Percentiles rank a stretch among this genome's conserved stretches.
Evolutionary conservation across 108 stramenopile genomes (phyloP).

Genomic region (Fragilariopsis cylindrus): DNA sequence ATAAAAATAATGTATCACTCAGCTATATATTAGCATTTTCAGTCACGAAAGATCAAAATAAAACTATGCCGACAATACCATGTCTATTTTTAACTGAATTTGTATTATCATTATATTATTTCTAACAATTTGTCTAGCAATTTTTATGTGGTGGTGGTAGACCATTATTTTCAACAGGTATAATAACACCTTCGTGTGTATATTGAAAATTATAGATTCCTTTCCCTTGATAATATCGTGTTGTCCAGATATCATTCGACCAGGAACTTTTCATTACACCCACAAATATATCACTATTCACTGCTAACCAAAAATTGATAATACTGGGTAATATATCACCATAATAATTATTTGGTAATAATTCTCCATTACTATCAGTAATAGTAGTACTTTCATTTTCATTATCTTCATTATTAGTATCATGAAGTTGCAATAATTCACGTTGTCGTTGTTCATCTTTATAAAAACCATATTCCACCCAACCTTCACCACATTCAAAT

Average conservation of each 20-base stretch:
- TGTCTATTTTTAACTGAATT: too few relatives aligned
- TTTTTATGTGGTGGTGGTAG: slow-evolving; percentile 44
- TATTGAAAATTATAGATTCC: slow-evolving; percentile 47
- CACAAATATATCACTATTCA: slow-evolving; percentile 55
- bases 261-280: slow-evolving; percentile 62
- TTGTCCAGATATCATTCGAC: slow-evolving; percentile 70
- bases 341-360: slow-evolving; percentile 26
- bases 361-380: not conserved
- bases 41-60: too few relatives aligned
- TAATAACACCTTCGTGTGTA: slow-evolving; percentile 28
- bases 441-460: not conserved
- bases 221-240: slow-evolving; percentile 60
- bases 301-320: slow-evolving; percentile 68
- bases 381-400: not conserved
- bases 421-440: not conserved
- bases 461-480: slow-evolving; percentile 38
- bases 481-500: slow-evolving; percentile 63
- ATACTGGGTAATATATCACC: slow-evolving; percentile 58
- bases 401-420: not conserved
- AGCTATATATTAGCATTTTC: too few relatives aligned
- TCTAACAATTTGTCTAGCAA: slow-evolving; percentile 5
- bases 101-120: too few relatives aligned
- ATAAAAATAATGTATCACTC: too few relatives aligned
- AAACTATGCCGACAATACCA: too few relatives aligned
- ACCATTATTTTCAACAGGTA: slow-evolving; percentile 40